A percentile compares a stretch with the other conserved stretches of the same genome.
Evolutionary conservation across 1,284 basidiomycete genomes (phyloP).

Genomic region (Malassezia japonica): DNA sequence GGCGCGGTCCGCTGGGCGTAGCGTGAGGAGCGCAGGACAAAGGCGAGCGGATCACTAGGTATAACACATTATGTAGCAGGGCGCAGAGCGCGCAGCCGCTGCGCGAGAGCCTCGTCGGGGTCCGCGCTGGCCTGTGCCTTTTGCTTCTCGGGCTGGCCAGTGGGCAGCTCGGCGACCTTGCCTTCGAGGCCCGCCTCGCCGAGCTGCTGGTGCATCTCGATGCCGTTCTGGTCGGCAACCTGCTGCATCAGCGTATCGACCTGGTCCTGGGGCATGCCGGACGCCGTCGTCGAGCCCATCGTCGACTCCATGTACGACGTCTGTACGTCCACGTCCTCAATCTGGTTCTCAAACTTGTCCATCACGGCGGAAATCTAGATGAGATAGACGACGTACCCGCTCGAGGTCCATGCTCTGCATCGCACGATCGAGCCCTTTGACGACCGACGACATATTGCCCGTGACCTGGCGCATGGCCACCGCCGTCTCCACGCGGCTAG

Average conservation of each 20-base stretch:
- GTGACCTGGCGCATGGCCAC: slow-evolving; percentile 83
- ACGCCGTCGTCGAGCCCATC: slow-evolving; percentile 84
- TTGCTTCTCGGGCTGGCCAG: slow-evolving; percentile 19
- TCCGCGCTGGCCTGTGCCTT: slow-evolving; percentile 19
- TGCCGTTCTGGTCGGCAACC: slow-evolving; percentile 92
- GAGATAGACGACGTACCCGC: slow-evolving; percentile 55
- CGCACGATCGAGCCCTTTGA: slow-evolving; percentile 95
- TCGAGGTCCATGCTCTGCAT: slow-evolving; percentile 99
- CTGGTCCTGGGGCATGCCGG: slow-evolving; percentile 91
- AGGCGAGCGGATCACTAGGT: too few relatives aligned
- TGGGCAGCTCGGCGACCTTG: slow-evolving; percentile 48
- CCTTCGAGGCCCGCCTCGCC: slow-evolving; percentile 61
- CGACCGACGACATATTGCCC: slow-evolving; percentile 89
- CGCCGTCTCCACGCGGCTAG: slow-evolving; percentile 94
- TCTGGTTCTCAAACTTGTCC: slow-evolving; percentile 98
- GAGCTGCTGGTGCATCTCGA: slow-evolving; percentile 86
- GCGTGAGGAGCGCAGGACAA: too few relatives aligned
- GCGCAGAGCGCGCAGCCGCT: slow-evolving; percentile 50
- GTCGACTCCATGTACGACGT: slow-evolving; percentile 97
- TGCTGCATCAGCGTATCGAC: slow-evolving; percentile 84
- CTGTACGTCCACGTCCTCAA: slow-evolving; percentile 93
- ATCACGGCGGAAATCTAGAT: slow-evolving; percentile 82
- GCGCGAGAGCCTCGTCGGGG: slow-evolving; percentile 56
- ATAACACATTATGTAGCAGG: slow-evolving; percentile 28
- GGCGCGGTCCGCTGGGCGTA: too few relatives aligned